Base-by-base conservation (phyloP, 129 eudicot genomes). In the Escallonia rubra region DNA sequence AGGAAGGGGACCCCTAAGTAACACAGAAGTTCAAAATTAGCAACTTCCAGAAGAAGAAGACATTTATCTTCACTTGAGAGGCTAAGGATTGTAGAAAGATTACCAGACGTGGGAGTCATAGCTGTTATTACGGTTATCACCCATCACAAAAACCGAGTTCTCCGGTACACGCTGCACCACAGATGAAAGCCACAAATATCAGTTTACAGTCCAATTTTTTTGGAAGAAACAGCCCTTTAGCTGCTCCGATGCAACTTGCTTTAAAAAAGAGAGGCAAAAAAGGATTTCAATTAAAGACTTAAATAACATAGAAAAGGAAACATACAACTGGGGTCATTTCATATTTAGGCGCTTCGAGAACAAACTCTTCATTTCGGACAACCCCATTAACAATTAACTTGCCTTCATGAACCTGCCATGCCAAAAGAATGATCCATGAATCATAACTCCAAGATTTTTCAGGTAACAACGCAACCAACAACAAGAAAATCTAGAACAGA, bases 91-190 rank as follows among this genome's bases (percentile, higher is more conserved):
- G 34, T 23, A 23, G 34, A 63, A 65, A 14, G 66, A 68, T 68
- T 84, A 92, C 99, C 99, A 93, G 10, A 93, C 88, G 54, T 93
- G 99, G 4, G 99, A 93, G 77, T 89, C 99, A 72, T 93, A 89
- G 81, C 99, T 93, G 81, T 93, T 89, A 72, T 93, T 89, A 59
- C 99, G 92, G 75, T 89, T 94, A 69, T 94, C 99, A 12, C 99
- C 99, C 99, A 94, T 94, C 70, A 94, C 99, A 73, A 94, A 94
- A 65, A 94, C 99, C 3, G 64, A 86, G 73, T 89, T 81, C 68
- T 94, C 88, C 12, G 98, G 98, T 62, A 93, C 98, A 49, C 79
- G 84, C 98, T 92, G 92, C 72, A 80, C 34, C 56, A 44, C 10
- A 70, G 3, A 57, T 8, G 57, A 57, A 66, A 47, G 15, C 14